Base-by-base conservation (phyloP, 2,329 filamentous ascomycete species). In the Dactylellina cionopaga region DNA sequence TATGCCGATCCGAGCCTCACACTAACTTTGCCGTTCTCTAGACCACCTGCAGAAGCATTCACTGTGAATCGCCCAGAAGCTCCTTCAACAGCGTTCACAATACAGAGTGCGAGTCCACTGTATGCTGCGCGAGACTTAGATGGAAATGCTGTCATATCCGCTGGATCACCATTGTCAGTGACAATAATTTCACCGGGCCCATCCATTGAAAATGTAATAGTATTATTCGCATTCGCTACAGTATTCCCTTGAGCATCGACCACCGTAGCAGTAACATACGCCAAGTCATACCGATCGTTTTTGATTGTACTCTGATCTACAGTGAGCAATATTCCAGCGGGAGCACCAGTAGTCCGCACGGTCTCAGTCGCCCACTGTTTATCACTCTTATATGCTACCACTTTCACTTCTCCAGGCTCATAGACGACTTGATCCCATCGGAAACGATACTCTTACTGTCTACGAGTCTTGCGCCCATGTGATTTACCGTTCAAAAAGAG, bases 341-440 rank as follows among this genome's bases (percentile, higher is more conserved):
- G 80, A 0, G 76, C 68, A 0, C 84, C 84, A 1, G 80, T 80
- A 0, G 84, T 86, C 24, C 75, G 75, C 43, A 80, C 79, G 0
- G 79, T 80, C 10, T 80, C 81, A 0, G 77, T 78, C 0, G 83
- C 84, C 85, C 85, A 86, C 47, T 79, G 74, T 19, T 77, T 75
- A 1, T 84, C 84, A 33, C 81, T 78, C 77, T 83, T 85, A 76
- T 83, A 86, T 0, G 83, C 79, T 1, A 83, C 80, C 0, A 85
- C 84, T 17, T 75, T 77, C 19, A 86, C 68, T 46, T 84, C 80
- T 5, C 85, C 85, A 0, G 84, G 79, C 39, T 81, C 70, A 74
- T 86, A 86, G 0, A 78, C 77, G 0, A 86, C 81, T 1, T 83
- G 77, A 74, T 86, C 83, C 84, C 84, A 86, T 2, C 85, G 81